phyloP scores from a whole-genome alignment of 331 rosid species.

The Dryas integrifolia region DNA sequence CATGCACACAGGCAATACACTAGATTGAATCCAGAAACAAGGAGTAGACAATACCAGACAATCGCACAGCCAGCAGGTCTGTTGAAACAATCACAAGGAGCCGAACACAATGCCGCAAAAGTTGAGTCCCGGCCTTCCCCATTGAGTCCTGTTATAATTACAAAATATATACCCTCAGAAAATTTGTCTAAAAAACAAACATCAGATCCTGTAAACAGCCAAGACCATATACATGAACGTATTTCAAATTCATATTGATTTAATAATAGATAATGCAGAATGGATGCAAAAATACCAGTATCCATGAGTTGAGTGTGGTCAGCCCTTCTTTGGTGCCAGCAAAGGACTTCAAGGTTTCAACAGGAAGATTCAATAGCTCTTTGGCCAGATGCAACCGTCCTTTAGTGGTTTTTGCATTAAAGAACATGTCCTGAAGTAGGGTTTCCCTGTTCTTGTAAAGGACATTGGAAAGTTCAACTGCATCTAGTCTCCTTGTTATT shows the following conservation, averaged over 20 bases:
- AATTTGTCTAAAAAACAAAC: conserved; percentile 20
- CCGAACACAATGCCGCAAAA: conserved; percentile 96
- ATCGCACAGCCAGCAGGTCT: conserved; percentile 84
- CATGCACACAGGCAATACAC: conserved; percentile 12
- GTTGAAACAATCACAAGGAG: conserved; percentile 94
- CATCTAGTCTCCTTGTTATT: conserved; percentile 78
- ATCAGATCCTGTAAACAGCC: conserved; percentile 3
- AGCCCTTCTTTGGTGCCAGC: conserved; percentile 97
- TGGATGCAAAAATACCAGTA: conserved; percentile 55
- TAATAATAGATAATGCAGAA: conserved; percentile 14
- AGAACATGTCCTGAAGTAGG: conserved; percentile 79
- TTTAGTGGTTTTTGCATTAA: conserved; percentile 69
- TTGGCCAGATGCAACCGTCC: conserved; percentile 92
- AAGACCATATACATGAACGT: conserved; percentile 9
- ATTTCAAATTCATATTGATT: conserved; percentile 1
- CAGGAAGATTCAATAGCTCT: conserved; percentile 70
- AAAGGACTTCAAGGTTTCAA: conserved; percentile 77
- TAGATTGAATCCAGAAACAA: conserved; percentile 12
- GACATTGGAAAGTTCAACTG: conserved; percentile 68
- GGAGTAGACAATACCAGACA: conserved; percentile 57
- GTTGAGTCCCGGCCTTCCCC: conserved; percentile 99
- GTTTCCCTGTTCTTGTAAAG: conserved; percentile 60
- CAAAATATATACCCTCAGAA: conserved; percentile 29
- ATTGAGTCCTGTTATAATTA: conserved; percentile 68
- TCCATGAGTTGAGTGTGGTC: conserved; percentile 84